These are phyloP conservation scores for Pythium utonaiense DNA, from an alignment of 352 stramenopile species.

Conservation along the genomic window DNA sequence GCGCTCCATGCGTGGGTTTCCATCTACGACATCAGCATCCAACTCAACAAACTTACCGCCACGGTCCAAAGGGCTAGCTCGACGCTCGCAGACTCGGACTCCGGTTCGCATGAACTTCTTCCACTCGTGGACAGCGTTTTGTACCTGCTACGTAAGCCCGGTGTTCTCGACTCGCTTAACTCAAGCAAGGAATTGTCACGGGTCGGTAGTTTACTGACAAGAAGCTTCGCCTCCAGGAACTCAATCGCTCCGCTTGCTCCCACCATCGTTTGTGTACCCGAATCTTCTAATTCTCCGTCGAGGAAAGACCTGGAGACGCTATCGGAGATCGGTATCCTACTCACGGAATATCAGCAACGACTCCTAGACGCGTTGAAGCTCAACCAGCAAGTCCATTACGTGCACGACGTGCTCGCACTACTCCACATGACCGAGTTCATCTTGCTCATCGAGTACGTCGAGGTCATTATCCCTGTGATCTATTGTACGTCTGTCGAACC, in stretches of 20 bases:
- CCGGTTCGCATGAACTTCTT: background rate
- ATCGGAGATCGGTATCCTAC: too few relatives aligned
- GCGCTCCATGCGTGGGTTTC: background rate
- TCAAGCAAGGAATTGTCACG: too few relatives aligned
- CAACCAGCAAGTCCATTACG: background rate
- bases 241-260: too few relatives aligned
- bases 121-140: background rate
- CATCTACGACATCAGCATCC: background rate
- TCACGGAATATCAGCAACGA: too few relatives aligned
- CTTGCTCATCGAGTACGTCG: background rate
- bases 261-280: too few relatives aligned
- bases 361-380: background rate
- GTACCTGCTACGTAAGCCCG: background rate
- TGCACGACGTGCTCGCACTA: background rate
- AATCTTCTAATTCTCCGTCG: too few relatives aligned
- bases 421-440: slow-evolving; percentile 1
- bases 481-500: background rate
- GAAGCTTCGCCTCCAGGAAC: too few relatives aligned
- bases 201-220: too few relatives aligned
- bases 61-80: too few relatives aligned
- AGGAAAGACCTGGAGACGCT: too few relatives aligned
- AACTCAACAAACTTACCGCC: too few relatives aligned
- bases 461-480: background rate
- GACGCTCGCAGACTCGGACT: too few relatives aligned
- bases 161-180: background rate